Percentiles rank a stretch among this genome's conserved stretches.
These are phyloP conservation scores for Cyclotella baltica DNA, from an alignment of 108 stramenopile genomes.

Conservation along the genomic window DNA sequence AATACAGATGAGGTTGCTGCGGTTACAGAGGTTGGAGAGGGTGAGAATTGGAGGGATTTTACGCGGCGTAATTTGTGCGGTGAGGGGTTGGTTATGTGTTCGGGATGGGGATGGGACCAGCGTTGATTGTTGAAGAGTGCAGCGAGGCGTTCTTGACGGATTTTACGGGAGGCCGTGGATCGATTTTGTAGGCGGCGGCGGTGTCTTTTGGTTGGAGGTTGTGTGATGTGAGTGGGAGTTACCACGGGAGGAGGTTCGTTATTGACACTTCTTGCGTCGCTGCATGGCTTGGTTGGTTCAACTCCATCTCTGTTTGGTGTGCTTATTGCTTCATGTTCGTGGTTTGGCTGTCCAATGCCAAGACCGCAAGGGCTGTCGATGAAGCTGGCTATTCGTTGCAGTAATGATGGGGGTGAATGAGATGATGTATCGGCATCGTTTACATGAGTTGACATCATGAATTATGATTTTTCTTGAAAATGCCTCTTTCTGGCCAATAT, in stretches of 20 bases:
- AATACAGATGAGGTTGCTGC: not conserved
- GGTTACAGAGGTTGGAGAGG: not conserved
- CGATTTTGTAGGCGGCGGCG: not conserved
- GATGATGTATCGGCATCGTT: too few relatives aligned
- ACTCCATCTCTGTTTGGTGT: too few relatives aligned
- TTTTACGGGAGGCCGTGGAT: not conserved
- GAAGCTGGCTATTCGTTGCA: conserved; percentile 8
- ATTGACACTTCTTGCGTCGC: not conserved
- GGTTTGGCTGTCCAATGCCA: not conserved
- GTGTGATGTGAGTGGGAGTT: not conserved
- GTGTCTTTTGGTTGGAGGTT: not conserved
- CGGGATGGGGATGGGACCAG: not conserved
- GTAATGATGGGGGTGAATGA: conserved; percentile 7
- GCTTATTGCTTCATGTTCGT: not conserved
- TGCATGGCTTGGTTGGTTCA: not conserved
- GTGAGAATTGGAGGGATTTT: not conserved
- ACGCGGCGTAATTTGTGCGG: not conserved
- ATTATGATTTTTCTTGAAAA: too few relatives aligned
- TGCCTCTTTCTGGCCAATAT: too few relatives aligned
- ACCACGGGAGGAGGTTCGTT: too few relatives aligned
- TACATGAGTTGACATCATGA: too few relatives aligned
- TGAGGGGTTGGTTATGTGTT: not conserved
- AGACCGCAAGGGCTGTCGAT: conserved; percentile 7
- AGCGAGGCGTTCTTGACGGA: not conserved
- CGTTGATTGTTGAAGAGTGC: not conserved